phyloP scores from a whole-genome alignment of 768 basidiomycete species.

The Pilatotrama ljubarskyi region DNA sequence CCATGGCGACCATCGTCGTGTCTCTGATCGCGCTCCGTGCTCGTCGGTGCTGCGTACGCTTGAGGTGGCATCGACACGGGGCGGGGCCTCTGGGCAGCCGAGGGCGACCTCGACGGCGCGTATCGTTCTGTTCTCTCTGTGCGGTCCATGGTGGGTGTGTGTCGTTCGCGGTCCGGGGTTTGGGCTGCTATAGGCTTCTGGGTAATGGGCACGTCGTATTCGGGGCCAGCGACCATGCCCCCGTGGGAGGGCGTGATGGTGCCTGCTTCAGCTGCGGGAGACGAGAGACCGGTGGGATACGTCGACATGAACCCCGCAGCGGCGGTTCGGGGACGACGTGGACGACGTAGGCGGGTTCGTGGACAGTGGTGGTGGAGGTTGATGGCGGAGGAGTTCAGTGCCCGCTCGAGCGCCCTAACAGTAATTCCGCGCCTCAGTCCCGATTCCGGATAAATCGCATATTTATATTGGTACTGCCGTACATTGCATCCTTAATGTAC shows the following conservation, averaged over 20 bases:
- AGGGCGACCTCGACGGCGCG: slow-evolving; percentile 28
- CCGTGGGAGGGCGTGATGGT: slow-evolving; percentile 52
- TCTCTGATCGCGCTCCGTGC: slow-evolving; percentile 30
- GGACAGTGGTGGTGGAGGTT: slow-evolving; percentile 17
- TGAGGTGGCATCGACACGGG: slow-evolving; percentile 80
- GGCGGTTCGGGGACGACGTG: slow-evolving; percentile 3
- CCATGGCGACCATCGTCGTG: slow-evolving; percentile 20
- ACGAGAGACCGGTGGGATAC: slow-evolving; percentile 45
- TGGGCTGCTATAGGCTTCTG: slow-evolving; percentile 32
- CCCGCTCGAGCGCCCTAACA: neutral
- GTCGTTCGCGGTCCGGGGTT: slow-evolving; percentile 23
- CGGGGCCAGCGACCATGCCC: slow-evolving; percentile 56
- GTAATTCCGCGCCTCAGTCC: slow-evolving; percentile 6
- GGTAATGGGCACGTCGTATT: slow-evolving; percentile 62
- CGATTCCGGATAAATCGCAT: neutral
- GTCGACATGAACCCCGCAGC: slow-evolving; percentile 38
- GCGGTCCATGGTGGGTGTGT: slow-evolving; percentile 32
- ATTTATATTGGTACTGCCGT: neutral
- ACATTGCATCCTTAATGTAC: slow-evolving; percentile 1
- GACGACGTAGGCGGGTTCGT: slow-evolving; percentile 8
- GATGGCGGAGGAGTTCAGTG: slow-evolving; percentile 10
- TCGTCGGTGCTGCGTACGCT: slow-evolving; percentile 34
- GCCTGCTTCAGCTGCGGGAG: slow-evolving; percentile 29
- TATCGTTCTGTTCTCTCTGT: slow-evolving; percentile 26
- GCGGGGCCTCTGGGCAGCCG: slow-evolving; percentile 44